Evolutionary conservation across 768 basidiomycete species (phyloP), one percentile per base, ranked within the genome.

Genomic region (Kwoniella dejecticola): DNA sequence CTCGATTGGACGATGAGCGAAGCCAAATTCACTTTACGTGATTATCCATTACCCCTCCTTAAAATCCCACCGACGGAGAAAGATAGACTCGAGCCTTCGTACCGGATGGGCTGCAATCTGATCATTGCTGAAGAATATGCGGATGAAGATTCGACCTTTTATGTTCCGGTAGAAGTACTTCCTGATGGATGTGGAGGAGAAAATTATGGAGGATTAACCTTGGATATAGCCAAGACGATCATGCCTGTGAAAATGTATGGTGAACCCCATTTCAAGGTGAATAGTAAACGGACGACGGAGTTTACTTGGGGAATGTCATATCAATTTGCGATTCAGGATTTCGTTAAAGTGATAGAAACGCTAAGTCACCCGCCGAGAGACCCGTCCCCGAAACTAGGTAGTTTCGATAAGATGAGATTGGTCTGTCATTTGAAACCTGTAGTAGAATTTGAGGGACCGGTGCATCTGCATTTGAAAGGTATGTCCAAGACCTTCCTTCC

Each of bases 211-310:
- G 82, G 84, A 4, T 83, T 93, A 47, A 81, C 81, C 24, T 78
- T 93, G 40, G 64, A 79, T 41, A 83, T 95, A 31, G 91, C 92
- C 1, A 96, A 94, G 78, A 94, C 92, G 0, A 88, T 91, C 59
- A 95, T 93, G 89, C 89, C 94, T 0, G 89, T 94, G 69, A 98
- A 98, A 79, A 90, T 88, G 7, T 96, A 94, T 71, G 89, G 90
- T 1, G 83, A 84, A 45, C 90, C 92, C 2, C 78, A 81, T 12
- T 83, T 97, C 66, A 82, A 83, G 19, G 83, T 96, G 48, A 80
- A 82, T n/a, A 85, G 88, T 4, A 79, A 83, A 21, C 82, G 81
- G 30, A 83, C 87, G 4, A 89, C 91, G 0, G 84, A 87, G 36
- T 84, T 96, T 63, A 85, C 88, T 15, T 98, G 94, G 93, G 89